Base-by-base conservation (phyloP, 805 yeast genomes). In the Ogataea paradorogensis region DNA sequence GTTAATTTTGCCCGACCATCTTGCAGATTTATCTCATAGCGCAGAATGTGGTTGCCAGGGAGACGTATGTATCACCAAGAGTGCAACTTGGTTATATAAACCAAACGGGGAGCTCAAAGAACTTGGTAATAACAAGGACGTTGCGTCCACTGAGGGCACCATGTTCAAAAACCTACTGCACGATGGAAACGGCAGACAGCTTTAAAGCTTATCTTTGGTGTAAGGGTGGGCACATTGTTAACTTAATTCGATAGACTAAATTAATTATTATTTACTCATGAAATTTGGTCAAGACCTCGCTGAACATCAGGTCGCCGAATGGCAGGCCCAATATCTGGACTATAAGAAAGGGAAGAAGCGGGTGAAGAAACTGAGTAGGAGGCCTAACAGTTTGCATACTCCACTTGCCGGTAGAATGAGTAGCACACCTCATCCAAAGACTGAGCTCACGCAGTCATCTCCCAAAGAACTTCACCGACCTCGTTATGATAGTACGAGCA, bases 241-340 rank as follows among this genome's bases (percentile, higher is more conserved):
- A n/a, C n/a, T n/a, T n/a, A n/a, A n/a, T n/a, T n/a, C n/a, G n/a
- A n/a, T n/a, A n/a, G n/a, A 9, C 20, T 27, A 30, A 23, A 28
- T 9, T 26, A 38, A 5, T 27, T 21, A 38, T 8, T 28, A 9
- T 21, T 22, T 27, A 22, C 3, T 23, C 9, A 82, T 82, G 90
- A 82, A 82, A 63, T 82, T 82, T 56, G 82, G 81, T 9, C 82
- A 78, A 46, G 77, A 84, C 16, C 65, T 82, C 42, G 74, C 72
- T 47, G 82, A 81, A 35, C 82, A 82, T 41, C 70, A 79, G 26
- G 84, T 84, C 40, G 95, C 96, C 4, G 95, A 84, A 54, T 90
- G 97, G 97, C 80, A 78, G 54, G 82, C 78, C 38, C 80, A 81
- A 54, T 90, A 90, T 56, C 70, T 90, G 24, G 84, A 86, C 54